Evolutionary conservation across 78 protist species (phyloP), one percentile per base, ranked within the genome.

Genomic region (Dictyostelium firmibasis): DNA sequence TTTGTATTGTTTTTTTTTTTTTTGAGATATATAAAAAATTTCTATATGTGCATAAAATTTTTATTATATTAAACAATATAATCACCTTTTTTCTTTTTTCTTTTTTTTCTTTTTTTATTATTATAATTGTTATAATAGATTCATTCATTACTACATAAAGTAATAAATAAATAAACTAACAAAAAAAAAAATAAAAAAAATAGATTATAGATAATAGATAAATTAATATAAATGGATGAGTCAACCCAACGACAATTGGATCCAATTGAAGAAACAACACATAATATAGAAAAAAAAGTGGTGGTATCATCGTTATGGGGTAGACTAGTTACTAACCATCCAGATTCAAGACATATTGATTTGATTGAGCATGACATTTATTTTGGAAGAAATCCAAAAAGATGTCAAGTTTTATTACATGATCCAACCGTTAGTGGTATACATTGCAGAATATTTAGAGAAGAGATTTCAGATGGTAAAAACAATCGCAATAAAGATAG

Each of bases 361-460:
- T 31, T 88, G 20, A 41, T 78, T 29, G 86, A 77, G 4, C 33
- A 78, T 14, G 86, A 67, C 4, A 78, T 78, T 13, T 23, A n/a
- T 4, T 78, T 88, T 60, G 93, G 93, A 4, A 76, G 93, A 47
- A 88, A 88, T 79, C 78, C 31, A 4, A 88, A 79, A 38, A 50
- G 0, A n/a, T 88, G 93, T 78, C 20, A 57, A n/a, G 41, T 76
- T 23, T 36, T 78, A 36, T 43, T 88, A 18, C 20, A 16, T 4
- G 93, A 88, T 25, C 85, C 81, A 10, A 88, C 93, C 7, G 81
- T 88, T 10, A 88, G 93, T 79, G 93, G 93, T 13, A 27, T 88
- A 9, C 93, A 88, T 88, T 88, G 93, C 31, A 77, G 67, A 23
- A 79, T 88, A 29, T 57, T 10, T 20, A 79, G 78, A 33, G 53